phyloP scores from a whole-genome alignment of 768 basidiomycete genomes.

The Trichaptum fuscoviolaceum region DNA sequence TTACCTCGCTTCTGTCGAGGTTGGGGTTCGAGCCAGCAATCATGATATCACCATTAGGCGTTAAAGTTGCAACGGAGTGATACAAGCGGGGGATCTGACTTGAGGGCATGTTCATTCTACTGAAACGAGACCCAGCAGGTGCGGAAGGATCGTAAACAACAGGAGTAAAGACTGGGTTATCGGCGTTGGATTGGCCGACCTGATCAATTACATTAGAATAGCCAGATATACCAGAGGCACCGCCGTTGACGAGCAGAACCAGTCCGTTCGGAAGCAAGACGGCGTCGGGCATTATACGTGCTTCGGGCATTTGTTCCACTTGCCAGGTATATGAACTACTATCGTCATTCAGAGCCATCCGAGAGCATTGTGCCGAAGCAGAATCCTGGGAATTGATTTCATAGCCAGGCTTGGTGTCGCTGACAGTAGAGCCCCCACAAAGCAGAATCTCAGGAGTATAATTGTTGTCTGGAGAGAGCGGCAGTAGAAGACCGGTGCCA shows the following conservation, averaged over 20 bases:
- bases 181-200: slow-evolving; percentile 71
- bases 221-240: slow-evolving; percentile 65
- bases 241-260: slow-evolving; percentile 74
- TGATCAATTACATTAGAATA: slow-evolving; percentile 69
- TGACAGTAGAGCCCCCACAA: slow-evolving; percentile 69
- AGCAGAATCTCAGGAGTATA: slow-evolving; percentile 68
- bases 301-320: slow-evolving; percentile 67
- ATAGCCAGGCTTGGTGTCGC: slow-evolving; percentile 54
- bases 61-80: slow-evolving; percentile 78
- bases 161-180: slow-evolving; percentile 61
- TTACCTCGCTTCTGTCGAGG: slow-evolving; percentile 64
- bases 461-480: slow-evolving; percentile 54
- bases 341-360: slow-evolving; percentile 56
- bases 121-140: slow-evolving; percentile 53
- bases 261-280: slow-evolving; percentile 75
- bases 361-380: slow-evolving; percentile 69
- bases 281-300: slow-evolving; percentile 76
- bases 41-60: slow-evolving; percentile 67
- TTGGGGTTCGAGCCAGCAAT: slow-evolving; percentile 85
- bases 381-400: slow-evolving; percentile 67
- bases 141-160: slow-evolving; percentile 64
- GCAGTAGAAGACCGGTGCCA: slow-evolving; percentile 68
- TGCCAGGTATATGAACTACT: slow-evolving; percentile 70
- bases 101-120: slow-evolving; percentile 47
- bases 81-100: slow-evolving; percentile 73